Conservation (phyloP, 2,329 filamentous ascomycete genomes). For the Raffaelea ambrosiae region DNA sequence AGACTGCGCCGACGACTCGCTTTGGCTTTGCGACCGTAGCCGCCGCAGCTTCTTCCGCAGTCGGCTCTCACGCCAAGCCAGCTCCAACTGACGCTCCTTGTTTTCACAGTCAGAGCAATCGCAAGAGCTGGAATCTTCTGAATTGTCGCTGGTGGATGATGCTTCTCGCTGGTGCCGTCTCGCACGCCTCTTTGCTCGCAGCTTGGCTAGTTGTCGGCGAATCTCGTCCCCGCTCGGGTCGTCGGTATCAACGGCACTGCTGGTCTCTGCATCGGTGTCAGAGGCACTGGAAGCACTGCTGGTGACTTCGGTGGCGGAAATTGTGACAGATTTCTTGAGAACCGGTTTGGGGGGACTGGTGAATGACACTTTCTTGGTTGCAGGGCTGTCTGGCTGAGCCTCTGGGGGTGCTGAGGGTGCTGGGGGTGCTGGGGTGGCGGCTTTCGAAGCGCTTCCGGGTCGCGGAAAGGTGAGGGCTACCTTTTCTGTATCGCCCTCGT, state of each 20-base stretch:
- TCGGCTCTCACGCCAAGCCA: neutral
- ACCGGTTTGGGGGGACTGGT: conserved; percentile 25
- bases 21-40: neutral
- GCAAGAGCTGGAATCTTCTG: neutral
- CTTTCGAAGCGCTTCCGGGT: conserved; percentile 13
- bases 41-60: neutral
- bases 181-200: neutral
- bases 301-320: conserved; percentile 6
- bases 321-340: conserved; percentile 23
- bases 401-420: neutral
- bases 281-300: neutral
- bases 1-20: neutral
- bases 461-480: conserved; percentile 41
- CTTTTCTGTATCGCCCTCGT: conserved; percentile 40
- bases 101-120: conserved; percentile 12
- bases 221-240: neutral
- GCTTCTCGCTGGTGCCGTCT: neutral
- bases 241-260: neutral
- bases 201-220: neutral
- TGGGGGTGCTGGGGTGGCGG: neutral
- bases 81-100: neutral
- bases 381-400: neutral
- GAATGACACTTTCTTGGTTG: conserved; percentile 36
- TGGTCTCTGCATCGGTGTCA: neutral
- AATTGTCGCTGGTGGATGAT: neutral